phyloP scores from a whole-genome alignment of 163 green algal species.

The Coccomyxa subellipsoidea region DNA sequence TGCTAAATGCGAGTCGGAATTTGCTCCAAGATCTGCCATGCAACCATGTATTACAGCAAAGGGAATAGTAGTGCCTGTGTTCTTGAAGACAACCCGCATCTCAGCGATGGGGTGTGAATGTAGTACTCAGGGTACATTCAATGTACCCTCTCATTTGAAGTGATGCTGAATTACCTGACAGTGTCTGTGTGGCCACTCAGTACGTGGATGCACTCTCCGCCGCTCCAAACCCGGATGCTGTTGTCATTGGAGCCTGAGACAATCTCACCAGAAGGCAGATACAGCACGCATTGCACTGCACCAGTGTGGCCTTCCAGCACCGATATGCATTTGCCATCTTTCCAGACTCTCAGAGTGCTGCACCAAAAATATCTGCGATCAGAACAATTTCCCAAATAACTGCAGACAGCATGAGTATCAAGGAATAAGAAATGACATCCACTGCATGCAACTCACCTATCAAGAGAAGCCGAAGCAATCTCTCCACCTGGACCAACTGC shows the following conservation, averaged over 20 bases:
- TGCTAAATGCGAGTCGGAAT: too few relatives aligned
- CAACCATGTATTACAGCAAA: too few relatives aligned
- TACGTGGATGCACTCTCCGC: slow-evolving; percentile 39
- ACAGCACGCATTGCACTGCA: slow-evolving; percentile 72
- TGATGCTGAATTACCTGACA: slow-evolving; percentile 42
- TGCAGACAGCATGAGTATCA: too few relatives aligned
- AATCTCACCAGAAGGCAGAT: slow-evolving; percentile 56
- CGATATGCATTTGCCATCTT: slow-evolving; percentile 36
- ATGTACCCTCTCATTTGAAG: not conserved
- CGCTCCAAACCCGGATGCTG: slow-evolving; percentile 63
- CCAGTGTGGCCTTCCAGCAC: slow-evolving; percentile 70
- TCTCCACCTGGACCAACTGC: slow-evolving; percentile 35
- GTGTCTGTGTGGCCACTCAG: slow-evolving; percentile 69
- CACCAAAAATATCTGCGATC: not conserved
- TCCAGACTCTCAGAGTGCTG: slow-evolving; percentile 76
- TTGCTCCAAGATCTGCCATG: too few relatives aligned
- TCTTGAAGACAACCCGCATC: too few relatives aligned
- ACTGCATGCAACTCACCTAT: slow-evolving; percentile 44
- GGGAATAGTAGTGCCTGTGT: too few relatives aligned
- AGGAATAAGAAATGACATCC: not conserved
- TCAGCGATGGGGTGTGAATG: too few relatives aligned
- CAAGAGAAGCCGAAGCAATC: slow-evolving; percentile 65
- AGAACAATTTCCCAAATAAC: too few relatives aligned
- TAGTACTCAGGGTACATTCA: too few relatives aligned
- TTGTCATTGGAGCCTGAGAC: slow-evolving; percentile 80